These are phyloP conservation scores for Neofusicoccum laricinum DNA, from an alignment of 2,329 filamentous ascomycete genomes.

Conservation along the genomic window DNA sequence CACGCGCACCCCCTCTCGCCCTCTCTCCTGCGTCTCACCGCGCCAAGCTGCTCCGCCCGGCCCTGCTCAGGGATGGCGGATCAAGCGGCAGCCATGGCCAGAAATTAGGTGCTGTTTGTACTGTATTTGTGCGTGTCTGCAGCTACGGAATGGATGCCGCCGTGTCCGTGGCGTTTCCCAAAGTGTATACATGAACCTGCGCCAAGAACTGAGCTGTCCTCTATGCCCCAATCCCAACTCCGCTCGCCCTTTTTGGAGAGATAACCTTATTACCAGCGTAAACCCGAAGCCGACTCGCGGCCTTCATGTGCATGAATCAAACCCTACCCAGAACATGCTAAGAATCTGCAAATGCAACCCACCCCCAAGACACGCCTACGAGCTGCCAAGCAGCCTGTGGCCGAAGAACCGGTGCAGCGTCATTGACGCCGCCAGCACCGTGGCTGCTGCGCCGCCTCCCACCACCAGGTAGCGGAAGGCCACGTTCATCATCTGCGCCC, in stretches of 20 bases:
- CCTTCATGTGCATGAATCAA: conserved; percentile 7
- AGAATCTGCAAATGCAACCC: not conserved
- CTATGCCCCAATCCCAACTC: conserved; percentile 14
- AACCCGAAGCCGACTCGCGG: conserved; percentile 9
- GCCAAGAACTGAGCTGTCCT: conserved; percentile 5
- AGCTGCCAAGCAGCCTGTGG: conserved; percentile 13
- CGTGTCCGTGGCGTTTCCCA: not conserved
- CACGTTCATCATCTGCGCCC: conserved; percentile 56
- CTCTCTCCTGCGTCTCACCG: not conserved
- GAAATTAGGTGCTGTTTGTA: not conserved
- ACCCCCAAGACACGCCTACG: not conserved
- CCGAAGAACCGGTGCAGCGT: conserved; percentile 18
- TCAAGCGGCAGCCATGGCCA: not conserved
- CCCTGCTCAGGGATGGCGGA: not conserved
- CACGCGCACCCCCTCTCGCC: not conserved
- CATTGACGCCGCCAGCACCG: conserved; percentile 17
- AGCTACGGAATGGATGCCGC: no score
- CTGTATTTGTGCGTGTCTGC: not conserved
- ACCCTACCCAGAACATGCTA: not conserved
- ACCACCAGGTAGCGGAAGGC: conserved; percentile 51
- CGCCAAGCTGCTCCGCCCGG: not conserved
- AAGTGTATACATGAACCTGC: not conserved
- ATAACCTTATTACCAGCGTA: conserved; percentile 11
- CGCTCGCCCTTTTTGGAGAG: conserved; percentile 12
- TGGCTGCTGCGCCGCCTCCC: conserved; percentile 47